phyloP scores from a whole-genome alignment of 2,329 filamentous ascomycete genomes.

The Allantophomopsis lycopodina region DNA sequence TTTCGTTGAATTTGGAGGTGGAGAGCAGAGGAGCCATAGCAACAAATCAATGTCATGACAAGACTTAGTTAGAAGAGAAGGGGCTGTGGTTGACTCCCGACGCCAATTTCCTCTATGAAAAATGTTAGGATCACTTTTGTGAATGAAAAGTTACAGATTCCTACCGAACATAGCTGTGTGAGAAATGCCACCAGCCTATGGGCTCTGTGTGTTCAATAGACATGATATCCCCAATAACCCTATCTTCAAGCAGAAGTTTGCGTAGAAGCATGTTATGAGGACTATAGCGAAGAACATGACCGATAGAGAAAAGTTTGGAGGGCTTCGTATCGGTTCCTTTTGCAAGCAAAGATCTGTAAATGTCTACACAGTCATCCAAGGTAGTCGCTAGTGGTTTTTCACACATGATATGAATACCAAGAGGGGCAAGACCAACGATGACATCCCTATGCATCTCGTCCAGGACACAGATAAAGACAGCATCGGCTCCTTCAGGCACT shows the following conservation, averaged over 20 bases:
- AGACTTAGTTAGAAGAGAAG: constrained; percentile 81
- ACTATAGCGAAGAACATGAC: constrained; percentile 86
- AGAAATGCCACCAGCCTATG: constrained; percentile 92
- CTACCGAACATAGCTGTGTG: constrained; percentile 71
- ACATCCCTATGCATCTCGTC: constrained; percentile 84
- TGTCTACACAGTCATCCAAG: constrained; percentile 63
- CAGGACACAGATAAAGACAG: constrained; percentile 59
- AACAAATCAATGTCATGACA: constrained; percentile 94
- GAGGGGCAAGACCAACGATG: constrained; percentile 55
- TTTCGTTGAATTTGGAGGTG: constrained; percentile 17
- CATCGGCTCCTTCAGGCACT: constrained; percentile 29
- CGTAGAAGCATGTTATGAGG: constrained; percentile 83
- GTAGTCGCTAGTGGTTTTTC: constrained; percentile 87
- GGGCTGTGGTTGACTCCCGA: constrained; percentile 61
- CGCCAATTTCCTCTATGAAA: constrained; percentile 71
- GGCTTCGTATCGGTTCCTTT: constrained; percentile 19
- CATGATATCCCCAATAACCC: constrained; percentile 69
- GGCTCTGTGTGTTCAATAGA: constrained; percentile 88
- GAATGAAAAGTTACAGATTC: constrained; percentile 1
- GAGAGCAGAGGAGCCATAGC: constrained; percentile 75
- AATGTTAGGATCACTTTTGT: background rate
- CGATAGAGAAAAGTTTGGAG: constrained; percentile 65
- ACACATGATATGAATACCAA: constrained; percentile 75
- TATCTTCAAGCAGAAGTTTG: constrained; percentile 60
- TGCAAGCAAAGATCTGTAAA: constrained; percentile 44